These are phyloP conservation scores for Ilex paraguariensis DNA, from an alignment of 305 asterid species.

Conservation along the genomic window DNA sequence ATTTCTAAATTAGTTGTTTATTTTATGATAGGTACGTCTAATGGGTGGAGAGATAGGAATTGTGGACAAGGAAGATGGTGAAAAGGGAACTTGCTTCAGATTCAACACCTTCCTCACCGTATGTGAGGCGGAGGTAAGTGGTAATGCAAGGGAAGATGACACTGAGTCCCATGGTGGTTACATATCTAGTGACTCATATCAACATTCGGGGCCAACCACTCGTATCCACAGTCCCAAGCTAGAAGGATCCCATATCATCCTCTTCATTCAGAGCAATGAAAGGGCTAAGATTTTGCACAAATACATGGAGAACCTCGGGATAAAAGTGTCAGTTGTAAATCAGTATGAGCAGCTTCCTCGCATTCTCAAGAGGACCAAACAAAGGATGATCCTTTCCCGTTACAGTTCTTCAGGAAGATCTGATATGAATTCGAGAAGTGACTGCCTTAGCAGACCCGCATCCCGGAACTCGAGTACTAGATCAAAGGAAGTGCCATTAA, in stretches of 20 bases:
- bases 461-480: slow-evolving; percentile 24
- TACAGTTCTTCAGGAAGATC: slow-evolving; percentile 24
- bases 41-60: slow-evolving; percentile 57
- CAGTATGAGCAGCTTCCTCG: slow-evolving; percentile 30
- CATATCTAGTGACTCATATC: slow-evolving; percentile 11
- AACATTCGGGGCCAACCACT: slow-evolving; percentile 13
- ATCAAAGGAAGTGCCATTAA: slow-evolving; percentile 40
- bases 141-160: slow-evolving; percentile 13
- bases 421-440: slow-evolving; percentile 23
- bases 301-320: slow-evolving; percentile 49
- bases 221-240: slow-evolving; percentile 20
- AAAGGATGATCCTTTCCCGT: slow-evolving; percentile 14
- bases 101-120: slow-evolving; percentile 29
- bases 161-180: slow-evolving; percentile 15
- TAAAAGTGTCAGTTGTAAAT: slow-evolving; percentile 40
- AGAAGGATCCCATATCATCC: slow-evolving; percentile 35
- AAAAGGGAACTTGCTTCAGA: slow-evolving; percentile 45
- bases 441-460: slow-evolving; percentile 3
- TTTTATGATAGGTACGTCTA: slow-evolving; percentile 35
- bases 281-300: slow-evolving; percentile 28
- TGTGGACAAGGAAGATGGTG: slow-evolving; percentile 36
- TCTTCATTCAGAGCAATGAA: slow-evolving; percentile 27
- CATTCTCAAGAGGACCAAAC: slow-evolving; percentile 29
- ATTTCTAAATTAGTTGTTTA: neutral
- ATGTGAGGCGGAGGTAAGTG: slow-evolving; percentile 4